Percentiles rank a stretch among this genome's conserved stretches.
Evolutionary conservation across 73 alveolate species (phyloP).

Genomic region (Paramecium bursaria): DNA sequence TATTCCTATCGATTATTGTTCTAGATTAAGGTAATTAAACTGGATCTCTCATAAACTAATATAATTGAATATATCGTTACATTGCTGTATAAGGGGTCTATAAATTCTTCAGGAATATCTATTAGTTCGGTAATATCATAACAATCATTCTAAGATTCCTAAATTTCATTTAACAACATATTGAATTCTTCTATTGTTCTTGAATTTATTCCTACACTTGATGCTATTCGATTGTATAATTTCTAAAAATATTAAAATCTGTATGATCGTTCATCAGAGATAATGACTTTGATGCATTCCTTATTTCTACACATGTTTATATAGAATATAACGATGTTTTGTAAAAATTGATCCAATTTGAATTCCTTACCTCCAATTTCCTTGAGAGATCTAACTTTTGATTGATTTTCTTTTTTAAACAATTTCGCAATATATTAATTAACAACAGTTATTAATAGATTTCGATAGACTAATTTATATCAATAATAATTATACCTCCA

Average conservation of each 20-base stretch:
- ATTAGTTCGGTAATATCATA: neutral
- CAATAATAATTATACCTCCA: neutral
- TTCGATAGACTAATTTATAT: slow-evolving; percentile 7
- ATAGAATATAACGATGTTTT: neutral
- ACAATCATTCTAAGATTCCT: neutral
- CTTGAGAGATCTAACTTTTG: neutral
- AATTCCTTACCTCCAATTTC: slow-evolving; percentile 32
- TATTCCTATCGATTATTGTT: slow-evolving; percentile 53
- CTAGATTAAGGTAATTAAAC: slow-evolving; percentile 49
- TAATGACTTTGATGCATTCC: neutral
- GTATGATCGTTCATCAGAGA: slow-evolving; percentile 17
- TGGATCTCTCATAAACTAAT: slow-evolving; percentile 61
- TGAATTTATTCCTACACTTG: neutral
- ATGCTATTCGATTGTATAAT: neutral
- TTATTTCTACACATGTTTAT: neutral
- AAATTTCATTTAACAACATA: neutral
- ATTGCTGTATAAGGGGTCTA: slow-evolving; percentile 49
- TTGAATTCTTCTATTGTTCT: neutral
- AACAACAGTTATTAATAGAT: neutral
- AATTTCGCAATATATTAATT: slow-evolving; percentile 8
- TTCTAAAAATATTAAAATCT: neutral
- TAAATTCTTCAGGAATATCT: slow-evolving; percentile 61
- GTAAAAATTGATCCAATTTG: neutral
- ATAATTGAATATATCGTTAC: neutral
- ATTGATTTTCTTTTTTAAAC: neutral